These are phyloP conservation scores for Trichosporon ovoides DNA, from an alignment of 1,284 basidiomycete species.

Conservation along the genomic window DNA sequence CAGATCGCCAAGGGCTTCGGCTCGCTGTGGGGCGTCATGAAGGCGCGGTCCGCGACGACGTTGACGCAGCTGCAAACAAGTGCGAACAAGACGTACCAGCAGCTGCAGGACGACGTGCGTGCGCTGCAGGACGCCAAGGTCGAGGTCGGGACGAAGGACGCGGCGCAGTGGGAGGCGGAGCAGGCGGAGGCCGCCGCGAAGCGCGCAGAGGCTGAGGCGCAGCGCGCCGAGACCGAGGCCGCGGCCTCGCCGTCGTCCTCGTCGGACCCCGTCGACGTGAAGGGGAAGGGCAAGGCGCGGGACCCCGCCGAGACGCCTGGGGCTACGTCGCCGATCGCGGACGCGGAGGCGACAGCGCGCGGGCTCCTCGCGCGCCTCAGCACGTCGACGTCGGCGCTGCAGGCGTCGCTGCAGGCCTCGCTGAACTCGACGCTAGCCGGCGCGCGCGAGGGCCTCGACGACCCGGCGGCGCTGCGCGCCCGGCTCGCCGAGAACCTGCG, in stretches of 20 bases:
- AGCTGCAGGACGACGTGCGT: conserved; percentile 73
- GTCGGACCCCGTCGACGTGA: conserved; percentile 15
- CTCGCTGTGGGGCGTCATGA: conserved; percentile 77
- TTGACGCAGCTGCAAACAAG: conserved; percentile 71
- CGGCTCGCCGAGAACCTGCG: conserved; percentile 66
- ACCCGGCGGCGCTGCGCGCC: conserved; percentile 53
- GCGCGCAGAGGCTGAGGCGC: conserved; percentile 13
- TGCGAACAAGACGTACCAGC: conserved; percentile 65
- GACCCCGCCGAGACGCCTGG: conserved; percentile 4
- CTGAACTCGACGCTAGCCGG: conserved; percentile 59
- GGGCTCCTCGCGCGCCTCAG: conserved; percentile 33
- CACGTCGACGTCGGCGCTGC: conserved; percentile 35
- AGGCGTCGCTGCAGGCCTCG: conserved; percentile 55
- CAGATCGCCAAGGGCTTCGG: conserved; percentile 77
- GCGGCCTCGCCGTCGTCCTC: conserved; percentile 9
- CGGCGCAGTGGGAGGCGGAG: conserved; percentile 29
- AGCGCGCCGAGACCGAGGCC: conserved; percentile 19
- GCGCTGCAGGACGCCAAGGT: conserved; percentile 43
- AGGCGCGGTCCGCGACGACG: conserved; percentile 75
- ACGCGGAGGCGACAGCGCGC: conserved; percentile 22
- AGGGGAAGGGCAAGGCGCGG: conserved; percentile 37
- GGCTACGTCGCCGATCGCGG: conserved; percentile 1
- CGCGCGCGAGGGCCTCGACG: conserved; percentile 50
- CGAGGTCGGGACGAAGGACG: conserved; percentile 41
- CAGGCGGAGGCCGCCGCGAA: conserved; percentile 27